Percentiles rank a stretch among this genome's conserved stretches.
Evolutionary conservation across 2,329 filamentous ascomycete species (phyloP).

Genomic region (Fusarium kyushuense): DNA sequence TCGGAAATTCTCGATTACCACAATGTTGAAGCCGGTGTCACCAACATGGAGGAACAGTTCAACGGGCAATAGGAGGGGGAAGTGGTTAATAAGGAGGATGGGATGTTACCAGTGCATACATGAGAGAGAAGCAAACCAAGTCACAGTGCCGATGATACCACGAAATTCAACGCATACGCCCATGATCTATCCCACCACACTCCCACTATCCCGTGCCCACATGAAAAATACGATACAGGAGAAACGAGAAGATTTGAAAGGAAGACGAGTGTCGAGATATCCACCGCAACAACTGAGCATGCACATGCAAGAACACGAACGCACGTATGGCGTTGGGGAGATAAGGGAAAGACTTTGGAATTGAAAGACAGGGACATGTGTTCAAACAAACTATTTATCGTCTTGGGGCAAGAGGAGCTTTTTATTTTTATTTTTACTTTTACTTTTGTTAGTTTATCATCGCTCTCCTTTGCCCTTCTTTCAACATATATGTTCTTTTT

Average conservation of each 20-base stretch:
- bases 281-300: constrained; percentile 27
- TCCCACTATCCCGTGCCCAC: constrained; percentile 29
- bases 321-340: constrained; percentile 51
- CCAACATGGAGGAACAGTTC: constrained; percentile 56
- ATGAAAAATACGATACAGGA: constrained; percentile 34
- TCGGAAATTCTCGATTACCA: constrained; percentile 99
- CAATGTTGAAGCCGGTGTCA: constrained; percentile 76
- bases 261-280: constrained; percentile 18
- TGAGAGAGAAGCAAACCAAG: constrained; percentile 40
- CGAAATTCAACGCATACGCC: constrained; percentile 49
- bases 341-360: constrained; percentile 37
- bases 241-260: constrained; percentile 26
- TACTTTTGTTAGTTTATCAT: constrained; percentile 7
- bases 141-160: constrained; percentile 53
- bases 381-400: constrained; percentile 8
- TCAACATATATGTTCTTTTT: constrained; percentile 37
- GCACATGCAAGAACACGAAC: constrained; percentile 38
- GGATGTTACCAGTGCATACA: constrained; percentile 37
- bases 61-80: constrained; percentile 52
- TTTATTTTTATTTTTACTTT: constrained; percentile 4
- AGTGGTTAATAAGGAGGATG: constrained; percentile 51
- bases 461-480: constrained; percentile 11
- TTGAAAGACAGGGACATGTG: constrained; percentile 16
- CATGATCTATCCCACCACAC: constrained; percentile 36
- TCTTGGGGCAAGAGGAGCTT: constrained; percentile 29